phyloP scores from a whole-genome alignment of 192 early-diverging fungal genomes.

The Allomyces javanicus region DNA sequence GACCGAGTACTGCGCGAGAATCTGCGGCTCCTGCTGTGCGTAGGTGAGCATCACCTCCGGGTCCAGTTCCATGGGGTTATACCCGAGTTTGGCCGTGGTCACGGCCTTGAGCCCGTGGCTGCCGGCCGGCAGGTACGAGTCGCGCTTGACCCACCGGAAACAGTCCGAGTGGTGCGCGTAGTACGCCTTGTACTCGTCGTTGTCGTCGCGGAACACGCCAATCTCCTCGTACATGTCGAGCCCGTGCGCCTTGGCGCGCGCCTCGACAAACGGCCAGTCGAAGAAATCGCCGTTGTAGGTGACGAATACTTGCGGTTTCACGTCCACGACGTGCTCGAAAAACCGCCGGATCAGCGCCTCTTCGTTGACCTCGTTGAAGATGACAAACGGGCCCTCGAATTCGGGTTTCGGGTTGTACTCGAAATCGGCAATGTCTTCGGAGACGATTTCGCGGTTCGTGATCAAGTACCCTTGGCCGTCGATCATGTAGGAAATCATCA shows the following conservation, averaged over 20 bases:
- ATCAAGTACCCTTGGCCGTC: conserved; percentile 92
- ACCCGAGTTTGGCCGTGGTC: conserved; percentile 84
- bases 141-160: conserved; percentile 94
- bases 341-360: conserved; percentile 59
- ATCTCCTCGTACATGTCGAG: conserved; percentile 77
- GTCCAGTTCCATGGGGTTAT: conserved; percentile 95
- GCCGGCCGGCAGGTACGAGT: conserved; percentile 89
- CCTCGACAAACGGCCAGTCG: conserved; percentile 95
- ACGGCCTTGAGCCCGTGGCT: conserved; percentile 95
- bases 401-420: conserved; percentile 94
- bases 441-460: conserved; percentile 89
- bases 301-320: conserved; percentile 67
- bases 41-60: conserved; percentile 84
- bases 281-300: conserved; percentile 99
- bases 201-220: conserved; percentile 59
- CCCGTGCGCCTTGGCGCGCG: conserved; percentile 56
- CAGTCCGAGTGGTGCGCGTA: conserved; percentile 89
- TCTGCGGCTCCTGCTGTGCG: conserved; percentile 78
- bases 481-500: conserved; percentile 99
- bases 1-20: conserved; percentile 90
- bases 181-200: conserved; percentile 70
- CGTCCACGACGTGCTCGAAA: conserved; percentile 72
- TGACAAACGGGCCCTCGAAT: conserved; percentile 79
- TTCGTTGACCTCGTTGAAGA: conserved; percentile 91
- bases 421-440: conserved; percentile 90